These are phyloP conservation scores for Chaetomiaceae sp. DNA, from an alignment of 2,329 filamentous ascomycete species.

Conservation along the genomic window DNA sequence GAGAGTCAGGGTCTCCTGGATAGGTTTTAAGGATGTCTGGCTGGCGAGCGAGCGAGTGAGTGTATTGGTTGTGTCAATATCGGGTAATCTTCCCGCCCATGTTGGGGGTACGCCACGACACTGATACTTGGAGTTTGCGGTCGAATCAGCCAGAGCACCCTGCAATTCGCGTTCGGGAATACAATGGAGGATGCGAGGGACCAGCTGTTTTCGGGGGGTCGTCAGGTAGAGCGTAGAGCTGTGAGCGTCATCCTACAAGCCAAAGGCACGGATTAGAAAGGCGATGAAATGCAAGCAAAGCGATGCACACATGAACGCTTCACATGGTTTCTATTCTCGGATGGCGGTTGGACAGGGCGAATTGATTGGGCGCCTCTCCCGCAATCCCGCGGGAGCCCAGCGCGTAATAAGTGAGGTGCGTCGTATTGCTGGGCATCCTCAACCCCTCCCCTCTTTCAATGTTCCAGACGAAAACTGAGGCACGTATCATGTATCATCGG, in stretches of 20 bases:
- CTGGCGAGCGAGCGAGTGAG: background rate
- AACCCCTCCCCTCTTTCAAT: background rate
- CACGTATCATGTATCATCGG: no score
- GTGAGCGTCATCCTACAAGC: no score
- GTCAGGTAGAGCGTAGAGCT: no score
- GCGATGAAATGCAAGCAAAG: no score
- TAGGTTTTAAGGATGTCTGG: conserved; percentile 45
- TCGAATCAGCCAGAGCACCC: no score
- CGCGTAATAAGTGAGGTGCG: conserved; percentile 2
- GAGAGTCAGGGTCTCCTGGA: conserved; percentile 88
- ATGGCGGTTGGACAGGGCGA: conserved; percentile 7
- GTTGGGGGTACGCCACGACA: no score
- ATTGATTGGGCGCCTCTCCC: conserved; percentile 9
- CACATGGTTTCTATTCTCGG: conserved; percentile 2
- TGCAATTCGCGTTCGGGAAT: no score
- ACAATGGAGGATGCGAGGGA: no score
- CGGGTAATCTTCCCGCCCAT: background rate
- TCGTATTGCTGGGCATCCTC: background rate
- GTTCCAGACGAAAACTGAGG: background rate
- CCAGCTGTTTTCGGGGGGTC: no score
- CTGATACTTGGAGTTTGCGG: no score
- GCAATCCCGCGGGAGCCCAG: conserved; percentile 14
- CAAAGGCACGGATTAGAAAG: no score
- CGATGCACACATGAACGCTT: background rate
- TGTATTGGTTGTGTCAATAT: background rate